phyloP scores from a whole-genome alignment of 345 rosid species.

The Pistacia atlantica region DNA sequence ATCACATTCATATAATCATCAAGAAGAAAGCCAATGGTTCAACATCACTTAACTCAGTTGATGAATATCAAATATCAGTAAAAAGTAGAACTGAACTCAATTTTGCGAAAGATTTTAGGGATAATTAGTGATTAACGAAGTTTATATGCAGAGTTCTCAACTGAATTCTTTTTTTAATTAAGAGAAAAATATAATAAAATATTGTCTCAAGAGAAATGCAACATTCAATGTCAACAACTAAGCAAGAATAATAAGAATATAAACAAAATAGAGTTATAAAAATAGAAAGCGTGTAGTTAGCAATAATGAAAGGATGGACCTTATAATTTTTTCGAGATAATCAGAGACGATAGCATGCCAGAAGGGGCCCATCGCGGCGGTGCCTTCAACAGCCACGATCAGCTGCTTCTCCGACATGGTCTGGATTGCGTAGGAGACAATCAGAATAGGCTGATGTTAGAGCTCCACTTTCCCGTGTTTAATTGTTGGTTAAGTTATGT shows the following conservation, averaged over 20 bases:
- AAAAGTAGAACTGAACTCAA: background rate
- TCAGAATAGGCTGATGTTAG: background rate
- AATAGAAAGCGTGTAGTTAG: conserved; percentile 1
- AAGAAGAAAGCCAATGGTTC: background rate
- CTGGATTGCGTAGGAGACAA: background rate
- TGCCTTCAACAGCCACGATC: conserved; percentile 88
- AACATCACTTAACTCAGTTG: background rate
- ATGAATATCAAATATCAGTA: background rate
- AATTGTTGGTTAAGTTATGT: background rate
- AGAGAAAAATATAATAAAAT: background rate
- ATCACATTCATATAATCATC: background rate
- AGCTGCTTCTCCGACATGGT: conserved; percentile 79
- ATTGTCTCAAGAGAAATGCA: background rate
- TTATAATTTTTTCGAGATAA: conserved; percentile 87
- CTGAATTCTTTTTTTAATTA: background rate
- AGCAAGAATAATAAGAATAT: background rate
- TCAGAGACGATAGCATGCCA: conserved; percentile 76
- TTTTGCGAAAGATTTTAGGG: background rate
- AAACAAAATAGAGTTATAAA: conserved; percentile 9
- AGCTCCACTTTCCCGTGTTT: background rate
- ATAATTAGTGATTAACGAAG: background rate
- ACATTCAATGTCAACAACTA: background rate
- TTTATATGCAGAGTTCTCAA: background rate
- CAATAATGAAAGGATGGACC: conserved; percentile 32
- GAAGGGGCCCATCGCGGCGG: conserved; percentile 90